These are phyloP conservation scores for Plasmodium ovale DNA, from an alignment of 169 alveolate genomes.

Conservation along the genomic window DNA sequence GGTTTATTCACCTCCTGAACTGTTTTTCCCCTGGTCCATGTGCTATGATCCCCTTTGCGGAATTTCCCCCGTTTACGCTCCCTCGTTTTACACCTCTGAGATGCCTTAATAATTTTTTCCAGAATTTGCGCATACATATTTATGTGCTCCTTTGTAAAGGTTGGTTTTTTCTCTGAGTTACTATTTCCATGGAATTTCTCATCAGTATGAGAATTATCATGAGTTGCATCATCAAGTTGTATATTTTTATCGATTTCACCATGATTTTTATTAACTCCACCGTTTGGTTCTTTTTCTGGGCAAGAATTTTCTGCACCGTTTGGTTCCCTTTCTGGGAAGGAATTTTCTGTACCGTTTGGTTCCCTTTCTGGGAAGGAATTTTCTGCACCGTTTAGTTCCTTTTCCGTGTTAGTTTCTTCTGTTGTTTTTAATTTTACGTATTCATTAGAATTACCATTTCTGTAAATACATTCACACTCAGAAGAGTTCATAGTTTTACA, in stretches of 20 bases:
- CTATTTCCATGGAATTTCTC: too few species aligned
- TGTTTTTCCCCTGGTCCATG: too few species aligned
- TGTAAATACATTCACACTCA: too few species aligned
- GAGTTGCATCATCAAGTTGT: too few species aligned
- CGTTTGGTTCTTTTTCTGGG: too few species aligned
- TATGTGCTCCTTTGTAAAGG: slow-evolving; percentile 59
- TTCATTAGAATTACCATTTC: too few species aligned
- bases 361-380: background rate
- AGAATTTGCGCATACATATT: slow-evolving; percentile 32
- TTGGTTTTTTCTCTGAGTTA: slow-evolving; percentile 5
- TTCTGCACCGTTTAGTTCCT: background rate
- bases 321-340: too few species aligned
- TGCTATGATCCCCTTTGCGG: background rate
- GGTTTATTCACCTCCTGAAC: too few species aligned
- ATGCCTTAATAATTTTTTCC: slow-evolving; percentile 25
- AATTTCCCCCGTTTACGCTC: background rate
- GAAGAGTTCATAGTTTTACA: slow-evolving; percentile 21
- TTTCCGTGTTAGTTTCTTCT: background rate
- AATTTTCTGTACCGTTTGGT: background rate
- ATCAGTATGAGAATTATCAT: background rate
- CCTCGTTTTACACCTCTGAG: background rate
- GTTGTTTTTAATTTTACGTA: too few species aligned
- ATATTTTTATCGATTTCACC: background rate
- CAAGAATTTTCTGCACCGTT: too few species aligned
- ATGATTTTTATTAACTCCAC: too few species aligned